These are phyloP conservation scores for Medicago truncatula DNA, from an alignment of 306 rosid species.

Conservation along the genomic window MtrunA17r5.0-ANR NC_053048.1:55506001-55506500, in stretches of 20 bases:
- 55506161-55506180: constrained; percentile 77
- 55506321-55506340: constrained; percentile 44
- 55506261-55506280: neutral
- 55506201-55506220: constrained; percentile 80
- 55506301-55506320: constrained; percentile 34
- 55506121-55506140: constrained; percentile 89
- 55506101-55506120: constrained; percentile 73
- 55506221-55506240: constrained; percentile 61
- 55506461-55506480: constrained; percentile 83
- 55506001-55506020: constrained; percentile 76
- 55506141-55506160: constrained; percentile 82
- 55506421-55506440: constrained; percentile 70
- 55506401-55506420: constrained; percentile 74
- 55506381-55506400: constrained; percentile 73
- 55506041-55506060: constrained; percentile 75
- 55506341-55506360: constrained; percentile 72
- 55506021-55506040: constrained; percentile 81
- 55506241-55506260: constrained; percentile 1
- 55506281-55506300: neutral
- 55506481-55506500: constrained; percentile 58
- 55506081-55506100: constrained; percentile 70
- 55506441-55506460: constrained; percentile 85
- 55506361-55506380: constrained; percentile 79
- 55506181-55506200: constrained; percentile 79
- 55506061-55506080: constrained; percentile 95